These are phyloP conservation scores for Apophysomyces trapeziformis DNA, from an alignment of 371 early-diverging fungal species.

Conservation along the genomic window DNA sequence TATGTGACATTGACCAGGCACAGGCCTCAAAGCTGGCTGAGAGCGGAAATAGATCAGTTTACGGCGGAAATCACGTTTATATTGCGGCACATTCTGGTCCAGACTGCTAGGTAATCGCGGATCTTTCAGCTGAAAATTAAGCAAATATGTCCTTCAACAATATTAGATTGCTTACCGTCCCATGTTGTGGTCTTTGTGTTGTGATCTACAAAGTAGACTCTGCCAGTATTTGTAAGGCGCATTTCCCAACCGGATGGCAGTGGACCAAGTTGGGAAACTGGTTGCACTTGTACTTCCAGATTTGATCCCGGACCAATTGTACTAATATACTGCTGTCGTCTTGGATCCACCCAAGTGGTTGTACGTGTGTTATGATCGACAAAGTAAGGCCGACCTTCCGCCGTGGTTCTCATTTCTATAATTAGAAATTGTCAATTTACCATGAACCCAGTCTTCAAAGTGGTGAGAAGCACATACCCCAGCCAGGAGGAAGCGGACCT, in stretches of 20 bases:
- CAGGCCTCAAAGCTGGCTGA: conserved; percentile 88
- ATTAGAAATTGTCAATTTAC: neutral
- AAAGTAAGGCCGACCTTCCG: conserved; percentile 94
- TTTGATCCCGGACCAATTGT: conserved; percentile 59
- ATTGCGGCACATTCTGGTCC: conserved; percentile 95
- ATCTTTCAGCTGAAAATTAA: conserved; percentile 42
- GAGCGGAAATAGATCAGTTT: conserved; percentile 95
- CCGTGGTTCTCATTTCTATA: conserved; percentile 75
- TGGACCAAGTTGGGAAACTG: conserved; percentile 81
- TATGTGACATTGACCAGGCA: conserved; percentile 93
- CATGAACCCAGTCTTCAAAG: neutral
- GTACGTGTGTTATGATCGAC: conserved; percentile 97
- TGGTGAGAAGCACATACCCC: conserved; percentile 59
- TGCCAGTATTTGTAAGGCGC: conserved; percentile 91
- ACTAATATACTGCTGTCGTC: conserved; percentile 68
- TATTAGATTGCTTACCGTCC: conserved; percentile 69
- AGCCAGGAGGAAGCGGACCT: conserved; percentile 93
- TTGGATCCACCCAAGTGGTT: conserved; percentile 96
- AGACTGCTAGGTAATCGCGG: conserved; percentile 93
- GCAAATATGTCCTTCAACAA: neutral
- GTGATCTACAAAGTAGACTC: conserved; percentile 95
- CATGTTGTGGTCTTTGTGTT: conserved; percentile 94
- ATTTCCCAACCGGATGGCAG: conserved; percentile 97
- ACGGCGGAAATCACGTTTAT: conserved; percentile 97
- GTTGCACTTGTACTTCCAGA: conserved; percentile 70